These are phyloP conservation scores for Marasmius oreades DNA, from an alignment of 1,284 basidiomycete genomes.

Conservation along the genomic window DNA sequence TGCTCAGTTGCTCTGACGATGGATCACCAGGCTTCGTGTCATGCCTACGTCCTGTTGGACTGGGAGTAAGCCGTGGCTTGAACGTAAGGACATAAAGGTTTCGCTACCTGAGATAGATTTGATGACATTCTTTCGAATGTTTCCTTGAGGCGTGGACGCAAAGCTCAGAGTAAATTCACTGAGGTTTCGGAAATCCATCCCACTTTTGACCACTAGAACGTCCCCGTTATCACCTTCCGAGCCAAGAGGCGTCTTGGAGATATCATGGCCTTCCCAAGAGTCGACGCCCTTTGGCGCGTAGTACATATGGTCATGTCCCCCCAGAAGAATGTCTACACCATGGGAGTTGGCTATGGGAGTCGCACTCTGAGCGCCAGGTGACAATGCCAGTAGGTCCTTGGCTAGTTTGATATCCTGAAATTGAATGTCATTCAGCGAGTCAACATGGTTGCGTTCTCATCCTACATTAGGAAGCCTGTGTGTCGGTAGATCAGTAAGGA, in stretches of 20 bases:
- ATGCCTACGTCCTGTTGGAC: slow-evolving; percentile 57
- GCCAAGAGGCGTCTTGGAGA: slow-evolving; percentile 56
- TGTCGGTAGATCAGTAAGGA: neutral
- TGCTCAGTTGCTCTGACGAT: slow-evolving; percentile 54
- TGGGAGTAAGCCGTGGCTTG: neutral
- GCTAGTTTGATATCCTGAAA: slow-evolving; percentile 68
- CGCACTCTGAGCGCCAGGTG: slow-evolving; percentile 48
- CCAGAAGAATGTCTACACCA: slow-evolving; percentile 83
- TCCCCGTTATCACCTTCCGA: slow-evolving; percentile 75
- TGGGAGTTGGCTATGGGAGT: slow-evolving; percentile 51
- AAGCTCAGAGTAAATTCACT: slow-evolving; percentile 72
- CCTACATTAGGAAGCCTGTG: slow-evolving; percentile 12
- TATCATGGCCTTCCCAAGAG: slow-evolving; percentile 70
- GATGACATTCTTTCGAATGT: slow-evolving; percentile 68
- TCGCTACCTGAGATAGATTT: slow-evolving; percentile 55
- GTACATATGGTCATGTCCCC: slow-evolving; percentile 90
- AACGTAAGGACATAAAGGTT: neutral
- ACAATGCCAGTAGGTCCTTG: slow-evolving; percentile 55
- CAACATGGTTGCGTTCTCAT: neutral
- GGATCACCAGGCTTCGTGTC: slow-evolving; percentile 57
- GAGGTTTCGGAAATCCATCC: slow-evolving; percentile 88
- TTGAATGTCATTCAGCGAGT: slow-evolving; percentile 36
- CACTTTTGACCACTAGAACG: slow-evolving; percentile 78
- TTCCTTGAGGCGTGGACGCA: slow-evolving; percentile 54
- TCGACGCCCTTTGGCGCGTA: slow-evolving; percentile 76